Conservation (phyloP, 805 yeast species). For the Diddensiella caesifluorescens region DNA sequence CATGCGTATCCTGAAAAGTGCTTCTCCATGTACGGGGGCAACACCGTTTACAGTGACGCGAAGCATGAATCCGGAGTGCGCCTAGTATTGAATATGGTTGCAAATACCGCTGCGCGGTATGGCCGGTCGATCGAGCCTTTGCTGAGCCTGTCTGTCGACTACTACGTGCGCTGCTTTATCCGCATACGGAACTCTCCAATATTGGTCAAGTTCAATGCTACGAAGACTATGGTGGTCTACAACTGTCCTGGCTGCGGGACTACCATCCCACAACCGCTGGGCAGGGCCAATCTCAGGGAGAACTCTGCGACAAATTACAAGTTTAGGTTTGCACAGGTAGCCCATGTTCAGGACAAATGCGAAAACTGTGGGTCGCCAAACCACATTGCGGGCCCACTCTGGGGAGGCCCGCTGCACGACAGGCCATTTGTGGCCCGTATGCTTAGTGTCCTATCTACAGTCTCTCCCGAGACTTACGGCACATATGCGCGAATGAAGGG, state of each 20-base stretch:
- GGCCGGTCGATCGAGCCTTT: slow-evolving; percentile 84
- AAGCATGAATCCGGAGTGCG: slow-evolving; percentile 93
- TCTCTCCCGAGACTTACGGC: slow-evolving; percentile 57
- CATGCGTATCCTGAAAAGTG: slow-evolving; percentile 96
- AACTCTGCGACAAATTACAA: slow-evolving; percentile 12
- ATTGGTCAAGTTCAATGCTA: slow-evolving; percentile 71
- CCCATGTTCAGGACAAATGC: slow-evolving; percentile 53
- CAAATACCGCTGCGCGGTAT: slow-evolving; percentile 82
- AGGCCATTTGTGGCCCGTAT: slow-evolving; percentile 59
- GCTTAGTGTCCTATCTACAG: slow-evolving; percentile 46
- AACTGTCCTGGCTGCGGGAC: slow-evolving; percentile 87
- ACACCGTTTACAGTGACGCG: slow-evolving; percentile 75
- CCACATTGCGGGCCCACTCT: slow-evolving; percentile 95
- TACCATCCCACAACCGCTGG: slow-evolving; percentile 65
- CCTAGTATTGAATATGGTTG: slow-evolving; percentile 69
- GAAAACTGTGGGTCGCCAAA: slow-evolving; percentile 60
- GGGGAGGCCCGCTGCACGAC: slow-evolving; percentile 78
- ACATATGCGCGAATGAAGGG: slow-evolving; percentile 85
- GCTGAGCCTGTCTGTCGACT: slow-evolving; percentile 81
- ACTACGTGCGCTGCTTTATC: slow-evolving; percentile 82
- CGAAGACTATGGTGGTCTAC: slow-evolving; percentile 70
- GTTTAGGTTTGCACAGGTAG: slow-evolving; percentile 58
- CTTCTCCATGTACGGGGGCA: slow-evolving; percentile 91
- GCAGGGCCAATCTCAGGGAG: slow-evolving; percentile 40
- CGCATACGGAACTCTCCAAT: slow-evolving; percentile 73